phyloP scores from a whole-genome alignment of 139 green algal genomes.

The Yamagishiella unicocca region DNA sequence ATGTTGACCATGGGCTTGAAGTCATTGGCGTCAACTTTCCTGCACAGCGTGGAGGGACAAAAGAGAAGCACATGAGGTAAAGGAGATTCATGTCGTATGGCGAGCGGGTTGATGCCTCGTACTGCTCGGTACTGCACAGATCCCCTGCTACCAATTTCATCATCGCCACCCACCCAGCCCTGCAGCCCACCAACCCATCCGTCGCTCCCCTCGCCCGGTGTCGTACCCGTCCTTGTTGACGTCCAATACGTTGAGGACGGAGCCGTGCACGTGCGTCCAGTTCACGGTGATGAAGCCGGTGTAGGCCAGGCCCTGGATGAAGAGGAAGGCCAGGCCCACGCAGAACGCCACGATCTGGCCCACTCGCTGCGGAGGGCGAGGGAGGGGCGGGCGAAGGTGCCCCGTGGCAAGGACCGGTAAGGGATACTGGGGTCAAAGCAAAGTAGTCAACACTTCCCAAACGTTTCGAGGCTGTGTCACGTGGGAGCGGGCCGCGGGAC shows the following conservation, averaged over 20 bases:
- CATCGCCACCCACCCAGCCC: too few species aligned
- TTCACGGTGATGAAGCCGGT: conserved; percentile 57
- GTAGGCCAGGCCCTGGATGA: conserved; percentile 54
- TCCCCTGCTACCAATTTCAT: too few species aligned
- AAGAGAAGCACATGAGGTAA: background rate
- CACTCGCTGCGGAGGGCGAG: conserved; percentile 29
- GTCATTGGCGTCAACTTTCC: conserved; percentile 35
- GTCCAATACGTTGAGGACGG: conserved; percentile 33
- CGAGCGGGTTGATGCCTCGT: too few species aligned
- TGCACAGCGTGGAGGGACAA: background rate
- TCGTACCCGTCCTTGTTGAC: conserved; percentile 53
- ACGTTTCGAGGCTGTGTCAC: too few species aligned
- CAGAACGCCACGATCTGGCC: conserved; percentile 36
- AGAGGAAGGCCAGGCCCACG: conserved; percentile 36
- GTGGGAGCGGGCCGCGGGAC: too few species aligned
- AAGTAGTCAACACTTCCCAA: too few species aligned
- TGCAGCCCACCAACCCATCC: too few species aligned
- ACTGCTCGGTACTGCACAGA: too few species aligned
- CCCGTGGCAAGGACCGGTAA: too few species aligned
- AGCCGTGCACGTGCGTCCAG: conserved; percentile 47
- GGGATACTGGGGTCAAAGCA: too few species aligned
- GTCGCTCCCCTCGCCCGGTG: too few species aligned
- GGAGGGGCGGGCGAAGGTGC: background rate
- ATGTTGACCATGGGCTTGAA: conserved; percentile 35
- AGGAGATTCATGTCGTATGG: too few species aligned